A percentile compares a stretch with the other conserved stretches of the same genome.
Evolutionary conservation across 2,329 filamentous ascomycete genomes (phyloP).

Genomic region (Colletotrichum filicis): DNA sequence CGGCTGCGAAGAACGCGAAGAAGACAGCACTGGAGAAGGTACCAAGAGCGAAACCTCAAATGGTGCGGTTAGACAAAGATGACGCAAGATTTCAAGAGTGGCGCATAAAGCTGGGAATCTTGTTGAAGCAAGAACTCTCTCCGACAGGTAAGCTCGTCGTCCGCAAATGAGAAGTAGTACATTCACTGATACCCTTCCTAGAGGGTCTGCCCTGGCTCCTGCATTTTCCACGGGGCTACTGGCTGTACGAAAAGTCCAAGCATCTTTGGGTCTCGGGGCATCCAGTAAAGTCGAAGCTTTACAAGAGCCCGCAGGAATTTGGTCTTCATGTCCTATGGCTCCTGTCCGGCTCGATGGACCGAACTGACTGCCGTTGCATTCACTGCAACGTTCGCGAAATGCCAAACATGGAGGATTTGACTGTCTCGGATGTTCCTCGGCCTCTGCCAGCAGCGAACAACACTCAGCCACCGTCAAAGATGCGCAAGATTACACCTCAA

Average conservation of each 20-base stretch:
- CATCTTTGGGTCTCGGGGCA: slow-evolving; percentile 63
- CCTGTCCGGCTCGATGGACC: slow-evolving; percentile 57
- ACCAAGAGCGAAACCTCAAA: slow-evolving; percentile 54
- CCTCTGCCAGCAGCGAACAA: not conserved
- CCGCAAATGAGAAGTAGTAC: not conserved
- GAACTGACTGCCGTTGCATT: slow-evolving; percentile 62
- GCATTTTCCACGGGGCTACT: slow-evolving; percentile 57
- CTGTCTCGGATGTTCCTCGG: slow-evolving; percentile 13
- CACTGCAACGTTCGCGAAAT: slow-evolving; percentile 53
- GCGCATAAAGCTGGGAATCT: slow-evolving; percentile 56
- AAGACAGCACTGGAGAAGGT: slow-evolving; percentile 50
- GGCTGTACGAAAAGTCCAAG: slow-evolving; percentile 59
- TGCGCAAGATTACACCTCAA: slow-evolving; percentile 29
- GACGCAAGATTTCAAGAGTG: slow-evolving; percentile 57
- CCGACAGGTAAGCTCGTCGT: slow-evolving; percentile 37
- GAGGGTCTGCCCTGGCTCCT: slow-evolving; percentile 57
- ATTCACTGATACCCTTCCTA: slow-evolving; percentile 38
- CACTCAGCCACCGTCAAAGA: slow-evolving; percentile 36
- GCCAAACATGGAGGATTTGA: slow-evolving; percentile 24
- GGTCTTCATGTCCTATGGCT: slow-evolving; percentile 64
- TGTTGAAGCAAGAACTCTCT: slow-evolving; percentile 57
- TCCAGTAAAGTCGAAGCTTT: slow-evolving; percentile 59
- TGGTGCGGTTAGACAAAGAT: slow-evolving; percentile 54
- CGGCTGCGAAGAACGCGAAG: slow-evolving; percentile 48
- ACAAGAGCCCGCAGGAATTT: slow-evolving; percentile 65